Base-by-base conservation (phyloP, 805 yeast genomes). In the Kregervanrija pseudodelftensis region DNA sequence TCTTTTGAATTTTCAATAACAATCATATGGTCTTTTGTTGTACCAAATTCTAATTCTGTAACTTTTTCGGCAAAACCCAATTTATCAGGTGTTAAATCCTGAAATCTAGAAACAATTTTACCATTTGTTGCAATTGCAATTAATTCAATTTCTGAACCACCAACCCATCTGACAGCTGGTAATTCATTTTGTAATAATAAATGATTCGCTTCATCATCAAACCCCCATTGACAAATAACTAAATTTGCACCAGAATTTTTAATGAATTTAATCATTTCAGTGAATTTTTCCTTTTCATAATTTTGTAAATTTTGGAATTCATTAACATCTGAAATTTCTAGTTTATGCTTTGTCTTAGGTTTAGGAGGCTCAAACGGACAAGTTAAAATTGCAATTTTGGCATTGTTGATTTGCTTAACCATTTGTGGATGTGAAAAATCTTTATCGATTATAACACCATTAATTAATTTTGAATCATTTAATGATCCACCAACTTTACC, bases 351-450 rank as follows among this genome's bases (percentile, higher is more conserved):
- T 17, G 99, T 93, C 72, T 93, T 93, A 55, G 99, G 99, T 70
- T 93, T 93, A 58, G 99, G 99, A 36, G 99, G 99, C 72, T 93
- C 99, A 62, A 93, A 93, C 56, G 99, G 98, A 71, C 98, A 91
- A 2, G 99, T 93, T 61, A 93, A 74, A 53, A 93, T 91, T 40
- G 98, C 98, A 49, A 93, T 75, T 63, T 86, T 88, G 52, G 88
- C 95, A 64, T 89, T 84, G 48, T 72, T 65, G 39, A 91, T 75
- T 43, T 65, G 64, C 60, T 87, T 87, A 42, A 96, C 93, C 99
- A 93, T 93, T 68, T 93, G 99, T 4, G 98, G 96, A 66, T 93
- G 99, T 1, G 96, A 88, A 66, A 90, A 91, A 60, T 93, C 98
- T 69, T 93, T 93, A 66, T 93, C 99, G 48, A 93, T 72, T 37